phyloP scores from a whole-genome alignment of 176 grass and related monocot genomes.

The Pharus latifolius region DNA sequence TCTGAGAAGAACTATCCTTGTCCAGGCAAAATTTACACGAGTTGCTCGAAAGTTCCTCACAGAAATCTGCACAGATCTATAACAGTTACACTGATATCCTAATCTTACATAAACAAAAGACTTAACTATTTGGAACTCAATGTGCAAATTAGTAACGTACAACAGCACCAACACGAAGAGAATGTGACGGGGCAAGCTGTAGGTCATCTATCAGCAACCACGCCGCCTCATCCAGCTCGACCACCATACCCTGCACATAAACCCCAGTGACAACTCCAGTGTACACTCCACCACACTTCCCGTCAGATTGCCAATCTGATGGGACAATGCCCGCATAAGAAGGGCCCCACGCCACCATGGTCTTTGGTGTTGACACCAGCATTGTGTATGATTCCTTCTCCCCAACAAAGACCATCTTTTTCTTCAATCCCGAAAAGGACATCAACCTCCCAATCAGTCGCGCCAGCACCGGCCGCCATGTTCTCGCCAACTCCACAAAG shows the following conservation, averaged over 20 bases:
- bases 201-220: slow-evolving; percentile 71
- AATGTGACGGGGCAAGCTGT: slow-evolving; percentile 42
- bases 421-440: slow-evolving; percentile 47
- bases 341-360: slow-evolving; percentile 28
- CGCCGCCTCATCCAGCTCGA: slow-evolving; percentile 52
- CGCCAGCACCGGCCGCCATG: slow-evolving; percentile 42
- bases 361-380: slow-evolving; percentile 49
- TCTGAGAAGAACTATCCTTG: slow-evolving; percentile 38
- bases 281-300: slow-evolving; percentile 29
- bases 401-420: slow-evolving; percentile 51
- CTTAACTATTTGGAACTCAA: slow-evolving; percentile 11
- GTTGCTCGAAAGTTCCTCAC: slow-evolving; percentile 51
- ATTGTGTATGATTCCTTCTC: slow-evolving; percentile 39
- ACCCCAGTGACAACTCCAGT: slow-evolving; percentile 58
- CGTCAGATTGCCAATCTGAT: neutral
- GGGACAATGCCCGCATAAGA: slow-evolving; percentile 12
- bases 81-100: neutral
- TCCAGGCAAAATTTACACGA: slow-evolving; percentile 46
- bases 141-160: slow-evolving; percentile 33
- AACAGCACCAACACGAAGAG: slow-evolving; percentile 72
- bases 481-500: slow-evolving; percentile 39
- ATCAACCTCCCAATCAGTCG: slow-evolving; percentile 46
- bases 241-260: slow-evolving; percentile 44
- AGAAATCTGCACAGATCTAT: slow-evolving; percentile 45
- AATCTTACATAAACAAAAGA: neutral